Base-by-base conservation (phyloP, 2,329 filamentous ascomycete genomes). In the Malbranchea cinnamomea region DNA sequence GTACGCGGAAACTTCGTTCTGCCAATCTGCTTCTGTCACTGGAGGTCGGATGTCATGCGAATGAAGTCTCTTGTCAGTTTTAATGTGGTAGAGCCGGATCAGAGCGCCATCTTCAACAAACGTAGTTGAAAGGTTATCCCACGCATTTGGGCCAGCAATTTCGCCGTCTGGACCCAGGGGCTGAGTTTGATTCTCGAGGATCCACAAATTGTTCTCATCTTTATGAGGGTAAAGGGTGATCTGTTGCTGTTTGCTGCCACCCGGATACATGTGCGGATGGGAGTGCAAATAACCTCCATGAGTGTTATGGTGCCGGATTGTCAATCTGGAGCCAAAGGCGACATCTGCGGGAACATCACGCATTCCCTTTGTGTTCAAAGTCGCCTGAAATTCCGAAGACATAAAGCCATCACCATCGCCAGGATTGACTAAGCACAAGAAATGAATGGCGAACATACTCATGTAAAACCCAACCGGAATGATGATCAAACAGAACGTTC, bases 341-440 rank as follows among this genome's bases (percentile, higher is more conserved):
- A 98, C 78, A 57, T 98, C 85, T 17, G 81, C 89, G 2, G 89
- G 78, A 4, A 92, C 84, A 55, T 92, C 84, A 51, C 83, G 77
- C 89, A 98, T 98, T 31, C 72, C 76, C 65, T 95, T 98, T 47
- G 75, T 85, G 62, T 95, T 98, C 42, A 98, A 66, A 2, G 89
- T 95, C 18, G 89, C 80, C 61, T 98, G 89, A 65, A 98, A 98
- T 52, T 98, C 89, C 32, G 87, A 93, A 50, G 85, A 94, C 89
- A 98, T 98, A 65, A 98, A 98, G 32, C 89, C 89, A 56, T 98
- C 89, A 32, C 89, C 89, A 30, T 98, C 89, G 36, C 89, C 89
- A 16, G 89, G 89, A 59, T 98, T 98, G 36, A 78, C 71, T 23
- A 98, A 69, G 63, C 82, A 91, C 43, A 85, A 44, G 59, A 98